Conservation (phyloP, 108 stramenopile species). For the Cylindrotheca fusiformis region DNA sequence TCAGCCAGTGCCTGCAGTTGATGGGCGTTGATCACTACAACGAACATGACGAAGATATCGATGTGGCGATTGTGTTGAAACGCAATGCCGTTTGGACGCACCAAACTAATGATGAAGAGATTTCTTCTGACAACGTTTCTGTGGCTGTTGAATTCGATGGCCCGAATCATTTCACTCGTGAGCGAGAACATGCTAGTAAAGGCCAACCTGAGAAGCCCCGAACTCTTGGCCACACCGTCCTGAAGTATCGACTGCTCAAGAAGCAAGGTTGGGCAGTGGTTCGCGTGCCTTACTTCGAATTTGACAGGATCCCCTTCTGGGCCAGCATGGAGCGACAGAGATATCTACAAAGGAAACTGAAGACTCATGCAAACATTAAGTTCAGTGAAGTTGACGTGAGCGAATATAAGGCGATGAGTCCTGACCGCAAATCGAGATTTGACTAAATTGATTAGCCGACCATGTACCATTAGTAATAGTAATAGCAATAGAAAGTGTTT, state of each 20-base stretch:
- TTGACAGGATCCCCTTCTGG: slow-evolving; percentile 88
- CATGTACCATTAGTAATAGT: too few species aligned
- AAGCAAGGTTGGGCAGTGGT: slow-evolving; percentile 83
- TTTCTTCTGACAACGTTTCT: slow-evolving; percentile 19
- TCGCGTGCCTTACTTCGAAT: slow-evolving; percentile 85
- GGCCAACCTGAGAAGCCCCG: slow-evolving; percentile 41
- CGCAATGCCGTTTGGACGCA: slow-evolving; percentile 67
- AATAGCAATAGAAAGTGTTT: too few species aligned
- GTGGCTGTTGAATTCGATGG: slow-evolving; percentile 91
- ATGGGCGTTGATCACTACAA: slow-evolving; percentile 82
- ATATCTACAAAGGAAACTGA: slow-evolving; percentile 80
- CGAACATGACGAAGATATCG: slow-evolving; percentile 90
- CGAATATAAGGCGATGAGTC: slow-evolving; percentile 69
- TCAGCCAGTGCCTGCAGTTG: slow-evolving; percentile 66
- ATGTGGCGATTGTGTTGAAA: slow-evolving; percentile 82
- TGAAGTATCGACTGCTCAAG: slow-evolving; percentile 84
- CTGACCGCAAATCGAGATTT: slow-evolving; percentile 64
- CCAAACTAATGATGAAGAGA: slow-evolving; percentile 35
- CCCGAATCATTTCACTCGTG: slow-evolving; percentile 81
- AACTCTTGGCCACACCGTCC: slow-evolving; percentile 77
- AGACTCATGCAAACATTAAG: slow-evolving; percentile 74
- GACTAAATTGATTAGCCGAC: too few species aligned
- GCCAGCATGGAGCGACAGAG: slow-evolving; percentile 86
- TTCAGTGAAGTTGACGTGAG: slow-evolving; percentile 82
- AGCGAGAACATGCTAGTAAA: slow-evolving; percentile 26